Evolutionary conservation across 106 monocot genomes (phyloP), one percentile per base, ranked within the genome.

Genomic region (Dendrobium nobile): DNA sequence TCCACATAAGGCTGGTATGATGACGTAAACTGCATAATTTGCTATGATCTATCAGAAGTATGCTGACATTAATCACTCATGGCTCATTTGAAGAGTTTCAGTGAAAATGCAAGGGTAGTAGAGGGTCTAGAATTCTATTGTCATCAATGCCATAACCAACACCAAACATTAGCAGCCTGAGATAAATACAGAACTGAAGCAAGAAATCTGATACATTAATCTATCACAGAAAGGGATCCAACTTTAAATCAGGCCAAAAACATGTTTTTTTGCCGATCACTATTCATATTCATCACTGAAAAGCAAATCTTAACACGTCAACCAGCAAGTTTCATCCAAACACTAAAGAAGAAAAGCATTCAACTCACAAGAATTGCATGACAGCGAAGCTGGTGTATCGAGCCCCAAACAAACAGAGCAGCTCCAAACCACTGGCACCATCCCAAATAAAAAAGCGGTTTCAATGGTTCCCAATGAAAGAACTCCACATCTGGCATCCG

Each of bases 301-400:
- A 40, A 40, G 40, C n/a, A 65, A 65, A 24, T 65, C 18, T 19
- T n/a, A 19, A 5, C 19, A 37, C 37, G 37, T 3, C 5, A 61
- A 17, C 10, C 40, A 72, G 37, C 33, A 75, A 67, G 26, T 73
- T 16, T 17, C 41, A 75, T 44, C 40, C 45, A 44, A 73, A 45
- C 40, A 72, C 72, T 75, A 47, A 27, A 48, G 15, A 43, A 42
- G 43, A 74, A 44, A 40, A 31, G 45, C 19, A 48, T 76, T 48
- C 48, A 48, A 76, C 76, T 82, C 86, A 96, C 97, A 78, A 97
- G 94, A 86, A 97, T 97, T 80, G 78, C 58, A 87, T 97, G 97
- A 76, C 97, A 97, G 48, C 72, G 82, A 51, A 87, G 78, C 75
- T 97, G 96, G 82, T 92, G 92, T 37, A 94, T 42, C 89, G 88